phyloP scores from a whole-genome alignment of 2,329 filamentous ascomycete genomes.

The Aspergillus sp. region DNA sequence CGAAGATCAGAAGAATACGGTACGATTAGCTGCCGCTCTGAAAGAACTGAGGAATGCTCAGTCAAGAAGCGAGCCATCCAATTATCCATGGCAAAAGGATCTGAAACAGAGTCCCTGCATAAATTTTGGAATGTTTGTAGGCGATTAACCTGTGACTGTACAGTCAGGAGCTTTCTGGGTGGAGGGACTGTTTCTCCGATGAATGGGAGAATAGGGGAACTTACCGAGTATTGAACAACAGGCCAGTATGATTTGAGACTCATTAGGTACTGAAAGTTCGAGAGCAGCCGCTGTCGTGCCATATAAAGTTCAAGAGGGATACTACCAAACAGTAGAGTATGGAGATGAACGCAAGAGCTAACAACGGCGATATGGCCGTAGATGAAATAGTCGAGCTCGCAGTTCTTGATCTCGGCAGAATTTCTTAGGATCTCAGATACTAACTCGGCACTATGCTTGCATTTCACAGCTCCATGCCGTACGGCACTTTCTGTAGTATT shows the following conservation, averaged over 20 bases:
- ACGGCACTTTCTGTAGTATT: neutral
- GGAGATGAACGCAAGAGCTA: constrained; percentile 23
- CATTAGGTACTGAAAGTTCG: constrained; percentile 24
- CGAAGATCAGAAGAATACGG: too few relatives aligned
- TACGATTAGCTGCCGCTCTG: constrained; percentile 10
- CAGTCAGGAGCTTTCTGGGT: neutral
- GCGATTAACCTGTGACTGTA: constrained; percentile 13
- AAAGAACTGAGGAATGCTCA: constrained; percentile 18
- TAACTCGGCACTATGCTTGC: constrained; percentile 16
- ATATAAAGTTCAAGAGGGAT: constrained; percentile 9
- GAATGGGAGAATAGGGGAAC: neutral
- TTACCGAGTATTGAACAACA: constrained; percentile 18
- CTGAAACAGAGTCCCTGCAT: constrained; percentile 18
- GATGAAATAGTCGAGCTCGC: constrained; percentile 22
- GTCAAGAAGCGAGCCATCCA: constrained; percentile 27
- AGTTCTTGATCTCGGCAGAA: constrained; percentile 14
- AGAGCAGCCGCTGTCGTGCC: constrained; percentile 16
- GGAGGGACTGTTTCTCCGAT: too few relatives aligned
- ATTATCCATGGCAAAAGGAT: constrained; percentile 22
- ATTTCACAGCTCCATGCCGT: constrained; percentile 8
- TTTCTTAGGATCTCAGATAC: constrained; percentile 19
- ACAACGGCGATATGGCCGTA: constrained; percentile 22
- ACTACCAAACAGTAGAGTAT: constrained; percentile 20
- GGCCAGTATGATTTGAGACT: constrained; percentile 20
- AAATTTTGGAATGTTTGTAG: constrained; percentile 22